Evolutionary conservation across 352 stramenopile species (phyloP).

Genomic region (Pythium coloratum): DNA sequence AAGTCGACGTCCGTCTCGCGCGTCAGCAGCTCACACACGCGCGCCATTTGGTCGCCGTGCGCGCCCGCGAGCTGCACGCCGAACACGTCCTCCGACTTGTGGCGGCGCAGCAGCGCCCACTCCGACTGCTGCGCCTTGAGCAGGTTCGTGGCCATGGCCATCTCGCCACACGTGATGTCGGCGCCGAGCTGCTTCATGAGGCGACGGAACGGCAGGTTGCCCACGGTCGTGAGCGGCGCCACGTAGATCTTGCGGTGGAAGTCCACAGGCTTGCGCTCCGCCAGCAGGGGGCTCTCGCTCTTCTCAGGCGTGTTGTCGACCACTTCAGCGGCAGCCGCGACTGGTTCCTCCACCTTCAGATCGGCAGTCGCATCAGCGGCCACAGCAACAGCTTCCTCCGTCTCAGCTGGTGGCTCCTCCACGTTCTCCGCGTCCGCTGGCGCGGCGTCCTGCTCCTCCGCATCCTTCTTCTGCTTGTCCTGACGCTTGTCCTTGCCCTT

Average conservation of each 20-base stretch:
- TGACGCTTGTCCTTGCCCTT: conserved; percentile 44
- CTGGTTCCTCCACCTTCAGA: background rate
- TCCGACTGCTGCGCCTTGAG: conserved; percentile 94
- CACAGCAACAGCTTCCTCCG: background rate
- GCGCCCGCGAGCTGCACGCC: conserved; percentile 96
- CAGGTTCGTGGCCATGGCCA: conserved; percentile 95
- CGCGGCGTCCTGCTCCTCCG: conserved; percentile 18
- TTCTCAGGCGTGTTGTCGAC: conserved; percentile 24
- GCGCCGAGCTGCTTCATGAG: conserved; percentile 97
- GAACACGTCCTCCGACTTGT: conserved; percentile 97
- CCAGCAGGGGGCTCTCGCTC: conserved; percentile 27
- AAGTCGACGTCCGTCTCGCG: conserved; percentile 96
- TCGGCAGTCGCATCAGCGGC: background rate
- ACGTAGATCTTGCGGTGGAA: conserved; percentile 99
- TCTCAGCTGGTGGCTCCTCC: conserved; percentile 8
- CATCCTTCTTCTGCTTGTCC: conserved; percentile 28
- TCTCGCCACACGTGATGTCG: conserved; percentile 99
- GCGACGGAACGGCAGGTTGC: conserved; percentile 98
- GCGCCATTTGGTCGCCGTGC: conserved; percentile 92
- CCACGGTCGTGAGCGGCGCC: conserved; percentile 98
- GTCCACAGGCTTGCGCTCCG: conserved; percentile 91
- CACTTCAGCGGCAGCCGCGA: background rate
- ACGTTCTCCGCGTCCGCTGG: background rate
- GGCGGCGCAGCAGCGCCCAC: conserved; percentile 96
- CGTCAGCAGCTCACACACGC: conserved; percentile 92